These are phyloP conservation scores for Musa balbisiana DNA, from an alignment of 202 grass and related monocot genomes.

Conservation along the genomic window DNA sequence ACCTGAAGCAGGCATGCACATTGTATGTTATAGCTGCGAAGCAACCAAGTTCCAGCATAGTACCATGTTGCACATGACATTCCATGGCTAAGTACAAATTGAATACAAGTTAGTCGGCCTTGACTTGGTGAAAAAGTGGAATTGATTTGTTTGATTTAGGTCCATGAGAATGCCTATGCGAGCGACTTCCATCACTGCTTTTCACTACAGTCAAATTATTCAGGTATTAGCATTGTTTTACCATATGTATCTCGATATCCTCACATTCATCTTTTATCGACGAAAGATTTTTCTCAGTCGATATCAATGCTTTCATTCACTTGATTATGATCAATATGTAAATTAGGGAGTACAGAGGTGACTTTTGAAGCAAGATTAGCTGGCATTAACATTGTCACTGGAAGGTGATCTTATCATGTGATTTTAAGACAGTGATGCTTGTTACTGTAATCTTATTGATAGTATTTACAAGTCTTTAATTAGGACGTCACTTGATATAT, in stretches of 20 bases:
- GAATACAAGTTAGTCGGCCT: not conserved
- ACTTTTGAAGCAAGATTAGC: constrained; percentile 50
- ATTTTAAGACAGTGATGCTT: constrained; percentile 22
- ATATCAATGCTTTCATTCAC: constrained; percentile 3
- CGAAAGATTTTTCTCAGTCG: not conserved
- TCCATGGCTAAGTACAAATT: not conserved
- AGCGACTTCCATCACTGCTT: constrained; percentile 95
- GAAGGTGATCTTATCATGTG: constrained; percentile 42
- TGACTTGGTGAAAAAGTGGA: not conserved
- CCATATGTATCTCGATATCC: not conserved
- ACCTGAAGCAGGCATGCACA: not conserved
- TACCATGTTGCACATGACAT: not conserved
- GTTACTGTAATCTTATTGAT: constrained; percentile 4
- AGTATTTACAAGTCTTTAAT: constrained; percentile 7
- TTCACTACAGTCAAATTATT: constrained; percentile 50
- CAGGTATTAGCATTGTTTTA: constrained; percentile 28
- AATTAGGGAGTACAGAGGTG: constrained; percentile 44
- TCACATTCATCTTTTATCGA: not conserved
- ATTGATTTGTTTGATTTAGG: constrained; percentile 34
- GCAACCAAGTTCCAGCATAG: not conserved
- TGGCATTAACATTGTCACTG: constrained; percentile 67
- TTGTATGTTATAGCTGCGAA: not conserved
- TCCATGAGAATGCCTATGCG: constrained; percentile 87
- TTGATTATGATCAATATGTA: constrained; percentile 27
- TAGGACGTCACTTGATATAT: constrained; percentile 29